A percentile compares a stretch with the other conserved stretches of the same genome.
phyloP scores from a whole-genome alignment of 2,329 filamentous ascomycete genomes.

The Reticulascus tulasneorum region DNA sequence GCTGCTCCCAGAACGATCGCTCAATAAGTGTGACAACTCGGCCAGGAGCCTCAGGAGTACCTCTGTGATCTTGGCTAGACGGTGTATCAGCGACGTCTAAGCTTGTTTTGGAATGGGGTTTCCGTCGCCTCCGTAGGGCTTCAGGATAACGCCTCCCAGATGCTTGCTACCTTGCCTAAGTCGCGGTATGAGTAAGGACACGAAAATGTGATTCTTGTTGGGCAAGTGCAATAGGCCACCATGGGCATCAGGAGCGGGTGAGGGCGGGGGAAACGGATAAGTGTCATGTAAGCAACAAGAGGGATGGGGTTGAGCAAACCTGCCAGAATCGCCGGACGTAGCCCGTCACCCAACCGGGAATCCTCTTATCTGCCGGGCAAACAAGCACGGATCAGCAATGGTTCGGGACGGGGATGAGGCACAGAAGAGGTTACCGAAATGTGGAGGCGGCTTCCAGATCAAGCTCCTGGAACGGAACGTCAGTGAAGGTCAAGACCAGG shows the following conservation, averaged over 20 bases:
- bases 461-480: conserved; percentile 57
- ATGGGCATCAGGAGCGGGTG: too few species aligned
- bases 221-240: too few species aligned
- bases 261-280: conserved; percentile 10
- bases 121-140: too few species aligned
- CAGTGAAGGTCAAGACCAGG: conserved; percentile 3
- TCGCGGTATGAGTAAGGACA: conserved; percentile 10
- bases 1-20: conserved; percentile 73
- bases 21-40: conserved; percentile 92
- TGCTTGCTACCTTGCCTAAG: conserved; percentile 35
- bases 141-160: conserved; percentile 6
- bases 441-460: conserved; percentile 97
- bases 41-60: conserved; percentile 81
- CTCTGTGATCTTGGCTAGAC: conserved; percentile 92
- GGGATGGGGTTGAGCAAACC: conserved; percentile 51
- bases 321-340: conserved; percentile 98
- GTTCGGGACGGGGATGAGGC: conserved; percentile 4
- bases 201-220: too few species aligned
- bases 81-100: too few species aligned
- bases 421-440: conserved; percentile 93
- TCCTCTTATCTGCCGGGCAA: conserved; percentile 61
- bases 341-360: conserved; percentile 87
- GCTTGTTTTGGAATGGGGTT: too few species aligned
- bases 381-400: conserved; percentile 11
- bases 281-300: conserved; percentile 1